phyloP scores from a whole-genome alignment of 2,329 filamentous ascomycete species.

The Claviceps quebecensis region DNA sequence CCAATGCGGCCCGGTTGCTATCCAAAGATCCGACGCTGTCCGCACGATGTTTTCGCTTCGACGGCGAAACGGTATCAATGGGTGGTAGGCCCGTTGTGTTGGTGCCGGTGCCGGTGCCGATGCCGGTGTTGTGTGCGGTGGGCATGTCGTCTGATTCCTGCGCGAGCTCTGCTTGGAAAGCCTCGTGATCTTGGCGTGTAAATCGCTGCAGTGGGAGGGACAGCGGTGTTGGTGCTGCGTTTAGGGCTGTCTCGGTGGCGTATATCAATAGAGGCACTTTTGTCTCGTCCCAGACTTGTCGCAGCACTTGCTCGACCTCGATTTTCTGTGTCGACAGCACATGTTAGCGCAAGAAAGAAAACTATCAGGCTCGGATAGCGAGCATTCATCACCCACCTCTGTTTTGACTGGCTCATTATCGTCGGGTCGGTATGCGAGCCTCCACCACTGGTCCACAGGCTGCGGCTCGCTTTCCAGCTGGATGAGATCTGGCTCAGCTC shows the following conservation, averaged over 20 bases:
- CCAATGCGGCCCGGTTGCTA: slow-evolving; percentile 30
- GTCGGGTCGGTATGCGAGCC: slow-evolving; percentile 27
- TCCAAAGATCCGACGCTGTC: slow-evolving; percentile 33
- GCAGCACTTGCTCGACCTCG: slow-evolving; percentile 28
- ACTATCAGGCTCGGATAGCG: neutral
- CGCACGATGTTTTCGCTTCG: slow-evolving; percentile 31
- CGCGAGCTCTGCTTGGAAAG: slow-evolving; percentile 35
- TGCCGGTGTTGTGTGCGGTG: slow-evolving; percentile 7
- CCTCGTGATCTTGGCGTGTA: slow-evolving; percentile 35
- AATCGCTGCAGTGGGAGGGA: slow-evolving; percentile 30
- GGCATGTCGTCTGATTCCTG: slow-evolving; percentile 18
- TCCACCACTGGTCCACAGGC: slow-evolving; percentile 41
- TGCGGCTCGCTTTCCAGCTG: slow-evolving; percentile 23
- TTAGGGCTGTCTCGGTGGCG: slow-evolving; percentile 35
- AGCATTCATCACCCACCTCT: slow-evolving; percentile 26
- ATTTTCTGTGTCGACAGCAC: slow-evolving; percentile 30
- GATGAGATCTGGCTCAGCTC: slow-evolving; percentile 26
- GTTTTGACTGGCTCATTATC: slow-evolving; percentile 29
- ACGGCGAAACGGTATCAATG: slow-evolving; percentile 28
- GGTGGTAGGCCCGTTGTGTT: slow-evolving; percentile 3
- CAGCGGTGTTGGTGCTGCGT: slow-evolving; percentile 20
- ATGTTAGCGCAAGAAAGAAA: neutral
- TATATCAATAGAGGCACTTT: slow-evolving; percentile 37
- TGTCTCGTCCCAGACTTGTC: slow-evolving; percentile 32
- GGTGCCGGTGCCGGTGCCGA: neutral